These are phyloP conservation scores for Kluyveromyces starmeri DNA, from an alignment of 805 yeast genomes.

Conservation along the genomic window DNA sequence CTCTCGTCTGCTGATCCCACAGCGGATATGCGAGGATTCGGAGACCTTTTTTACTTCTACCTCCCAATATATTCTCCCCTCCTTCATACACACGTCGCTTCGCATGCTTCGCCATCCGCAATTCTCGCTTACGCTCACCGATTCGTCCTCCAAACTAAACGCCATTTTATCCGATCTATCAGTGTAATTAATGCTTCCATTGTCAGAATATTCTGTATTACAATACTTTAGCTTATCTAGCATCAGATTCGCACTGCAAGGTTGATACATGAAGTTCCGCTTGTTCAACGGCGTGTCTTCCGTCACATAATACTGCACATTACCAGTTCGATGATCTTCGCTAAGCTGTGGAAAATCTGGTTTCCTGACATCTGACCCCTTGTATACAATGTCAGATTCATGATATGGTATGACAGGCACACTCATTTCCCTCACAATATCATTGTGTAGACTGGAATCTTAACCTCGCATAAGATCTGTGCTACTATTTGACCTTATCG, in stretches of 20 bases:
- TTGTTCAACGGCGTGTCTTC: constrained; percentile 80
- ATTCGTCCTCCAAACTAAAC: constrained; percentile 27
- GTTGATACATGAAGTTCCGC: constrained; percentile 71
- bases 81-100: constrained; percentile 63
- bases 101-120: constrained; percentile 78
- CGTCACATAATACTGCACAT: constrained; percentile 6
- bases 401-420: constrained; percentile 3
- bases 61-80: constrained; percentile 78
- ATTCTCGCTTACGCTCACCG: constrained; percentile 42
- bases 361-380: constrained; percentile 6
- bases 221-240: constrained; percentile 53
- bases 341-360: constrained; percentile 20
- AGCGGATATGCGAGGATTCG: constrained; percentile 49
- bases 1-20: constrained; percentile 80
- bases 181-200: constrained; percentile 23
- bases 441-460: too few species aligned
- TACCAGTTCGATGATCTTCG: constrained; percentile 9
- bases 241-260: constrained; percentile 63
- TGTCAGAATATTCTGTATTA: constrained; percentile 59
- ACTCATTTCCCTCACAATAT: too few species aligned
- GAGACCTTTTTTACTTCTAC: constrained; percentile 42
- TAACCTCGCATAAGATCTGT: too few species aligned
- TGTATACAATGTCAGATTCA: constrained; percentile 18
- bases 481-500: too few species aligned
- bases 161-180: constrained; percentile 60